Evolutionary conservation across 176 grass and related monocot species (phyloP), one percentile per base, ranked within the genome.

Genomic region (Cymbopogon citratus): DNA sequence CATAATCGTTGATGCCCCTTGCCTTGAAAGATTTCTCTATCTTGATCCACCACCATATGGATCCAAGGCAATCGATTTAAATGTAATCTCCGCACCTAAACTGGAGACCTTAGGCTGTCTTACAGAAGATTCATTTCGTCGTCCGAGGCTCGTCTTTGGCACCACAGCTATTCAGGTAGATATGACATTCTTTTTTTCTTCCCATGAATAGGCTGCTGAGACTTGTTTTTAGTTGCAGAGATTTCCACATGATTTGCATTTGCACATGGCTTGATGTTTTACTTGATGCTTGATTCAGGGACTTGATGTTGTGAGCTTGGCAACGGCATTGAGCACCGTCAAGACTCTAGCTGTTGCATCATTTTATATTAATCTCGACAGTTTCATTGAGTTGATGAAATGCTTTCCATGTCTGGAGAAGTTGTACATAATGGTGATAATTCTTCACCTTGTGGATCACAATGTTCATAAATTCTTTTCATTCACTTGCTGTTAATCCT

Each of bases 401-500:
- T 72, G 69, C 41, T 72, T 72, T 72, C 69, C 69, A 16, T 72
- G 41, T 29, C 46, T 72, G 14, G 41, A 72, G 69, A 72, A 72
- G 41, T 4, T 48, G 41, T 72, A 72, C 41, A 16, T 72, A 7
- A 72, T 46, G 69, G 69, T 72, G 14, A 1, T 5, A 48, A 6
- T 72, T 63, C 25, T 12, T 63, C 12, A 6, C 13, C 13, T 46
- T 46, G 3, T 46, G 44, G 44, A 15, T 46, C 44, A 46, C 13
- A 46, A 48, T 16, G 13, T 18, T 28, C 2, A 5, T 3, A 0
- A 28, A 12, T 15, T 29, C 23, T 28, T 48, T 69, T 12, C 13
- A 66, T 21, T 46, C 1, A 23, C 19, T 68, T 68, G n/a, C n/a
- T n/a, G 9, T n/a, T 19, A 41, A 24, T 41, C 10, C 6, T 46